A percentile compares a stretch with the other conserved stretches of the same genome.
phyloP scores from a whole-genome alignment of 768 basidiomycete species.

The Termitomyces sp. region DNA sequence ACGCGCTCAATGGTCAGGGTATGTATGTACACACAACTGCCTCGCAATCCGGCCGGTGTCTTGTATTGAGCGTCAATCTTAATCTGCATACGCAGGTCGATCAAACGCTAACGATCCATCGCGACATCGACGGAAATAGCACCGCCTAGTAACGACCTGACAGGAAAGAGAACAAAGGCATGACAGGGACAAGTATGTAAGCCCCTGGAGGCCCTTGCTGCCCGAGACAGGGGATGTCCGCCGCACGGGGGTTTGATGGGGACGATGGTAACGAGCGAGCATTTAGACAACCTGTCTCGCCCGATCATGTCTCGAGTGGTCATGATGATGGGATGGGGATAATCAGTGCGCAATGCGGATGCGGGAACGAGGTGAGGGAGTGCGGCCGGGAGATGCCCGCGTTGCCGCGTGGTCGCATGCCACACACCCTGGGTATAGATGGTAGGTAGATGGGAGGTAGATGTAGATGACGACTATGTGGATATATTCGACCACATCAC shows the following conservation, averaged over 20 bases:
- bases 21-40: too few relatives aligned
- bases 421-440: too few relatives aligned
- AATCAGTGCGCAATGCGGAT: background rate
- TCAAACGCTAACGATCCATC: background rate
- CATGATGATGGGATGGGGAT: background rate
- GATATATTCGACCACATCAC: background rate
- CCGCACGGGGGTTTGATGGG: background rate
- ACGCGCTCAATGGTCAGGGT: too few relatives aligned
- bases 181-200: background rate
- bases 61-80: too few relatives aligned
- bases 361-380: background rate
- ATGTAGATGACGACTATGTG: too few relatives aligned
- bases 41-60: background rate
- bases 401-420: too few relatives aligned
- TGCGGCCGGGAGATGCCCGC: too few relatives aligned
- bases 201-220: background rate
- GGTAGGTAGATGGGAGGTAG: too few relatives aligned
- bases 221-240: background rate
- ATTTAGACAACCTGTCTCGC: background rate
- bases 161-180: too few relatives aligned
- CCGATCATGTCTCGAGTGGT: background rate
- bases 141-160: background rate
- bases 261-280: background rate
- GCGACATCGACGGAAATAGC: background rate
- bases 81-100: background rate